A percentile compares a stretch with the other conserved stretches of the same genome.
phyloP scores from a whole-genome alignment of 345 rosid species.

The Passiflora organensis region DNA sequence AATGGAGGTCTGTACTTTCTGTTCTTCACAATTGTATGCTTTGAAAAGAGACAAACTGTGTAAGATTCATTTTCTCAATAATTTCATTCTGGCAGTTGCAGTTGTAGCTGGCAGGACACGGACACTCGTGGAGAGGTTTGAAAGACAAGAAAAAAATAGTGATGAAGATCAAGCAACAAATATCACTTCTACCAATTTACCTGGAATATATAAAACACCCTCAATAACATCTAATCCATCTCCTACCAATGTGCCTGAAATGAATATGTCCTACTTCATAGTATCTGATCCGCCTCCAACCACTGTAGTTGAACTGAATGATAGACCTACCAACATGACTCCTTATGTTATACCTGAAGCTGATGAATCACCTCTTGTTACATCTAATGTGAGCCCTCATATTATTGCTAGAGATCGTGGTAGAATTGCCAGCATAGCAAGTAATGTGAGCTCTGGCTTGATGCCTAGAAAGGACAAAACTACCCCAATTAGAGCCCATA shows the following conservation, averaged over 20 bases:
- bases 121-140: slow-evolving; percentile 86
- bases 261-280: no score
- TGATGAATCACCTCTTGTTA: slow-evolving; percentile 14
- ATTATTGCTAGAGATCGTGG: slow-evolving; percentile 2
- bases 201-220: slow-evolving; percentile 4
- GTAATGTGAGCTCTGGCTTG: neutral
- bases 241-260: no score
- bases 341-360: slow-evolving; percentile 12
- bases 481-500: slow-evolving; percentile 4
- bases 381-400: neutral
- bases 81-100: slow-evolving; percentile 61
- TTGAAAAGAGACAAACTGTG: slow-evolving; percentile 10
- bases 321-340: slow-evolving; percentile 1
- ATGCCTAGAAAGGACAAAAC: slow-evolving; percentile 13
- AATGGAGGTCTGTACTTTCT: slow-evolving; percentile 74
- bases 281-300: no score
- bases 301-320: slow-evolving; percentile 10
- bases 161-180: slow-evolving; percentile 36
- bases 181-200: slow-evolving; percentile 12
- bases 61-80: slow-evolving; percentile 21
- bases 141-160: slow-evolving; percentile 47
- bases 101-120: slow-evolving; percentile 89
- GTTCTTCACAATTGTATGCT: slow-evolving; percentile 5
- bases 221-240: neutral
- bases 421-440: neutral